A percentile compares a stretch with the other conserved stretches of the same genome.
Evolutionary conservation across 2,329 filamentous ascomycete species (phyloP).

Genomic region (Biscogniauxia marginata): DNA sequence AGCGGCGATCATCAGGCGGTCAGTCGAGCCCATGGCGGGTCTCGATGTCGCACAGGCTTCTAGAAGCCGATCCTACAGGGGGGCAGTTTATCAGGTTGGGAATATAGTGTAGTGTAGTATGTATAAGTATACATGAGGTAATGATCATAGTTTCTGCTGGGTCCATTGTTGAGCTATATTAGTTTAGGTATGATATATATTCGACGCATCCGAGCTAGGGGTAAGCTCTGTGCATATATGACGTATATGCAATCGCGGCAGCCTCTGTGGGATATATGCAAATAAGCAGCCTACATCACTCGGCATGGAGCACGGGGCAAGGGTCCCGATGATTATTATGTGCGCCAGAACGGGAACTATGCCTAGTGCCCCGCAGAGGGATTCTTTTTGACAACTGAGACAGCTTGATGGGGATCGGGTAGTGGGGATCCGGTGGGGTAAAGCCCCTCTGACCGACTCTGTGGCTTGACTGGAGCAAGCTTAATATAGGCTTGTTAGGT

Average conservation of each 20-base stretch:
- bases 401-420: no score
- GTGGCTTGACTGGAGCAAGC: no score
- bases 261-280: neutral
- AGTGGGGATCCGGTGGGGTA: neutral
- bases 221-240: neutral
- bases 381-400: neutral
- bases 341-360: neutral
- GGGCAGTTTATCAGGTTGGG: neutral
- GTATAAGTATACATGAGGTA: neutral
- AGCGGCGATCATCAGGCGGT: neutral
- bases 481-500: no score
- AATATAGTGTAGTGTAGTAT: no score
- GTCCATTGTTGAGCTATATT: neutral
- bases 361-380: neutral
- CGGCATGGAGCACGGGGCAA: neutral
- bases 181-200: neutral
- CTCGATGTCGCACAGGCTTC: neutral
- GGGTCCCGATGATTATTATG: neutral
- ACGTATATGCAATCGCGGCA: neutral
- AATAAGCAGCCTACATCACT: neutral
- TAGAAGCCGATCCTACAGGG: neutral
- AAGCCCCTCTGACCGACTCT: neutral
- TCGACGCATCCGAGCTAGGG: neutral
- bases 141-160: neutral
- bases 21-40: neutral